Evolutionary conservation across 352 stramenopile genomes (phyloP), one percentile per base, ranked within the genome.

Genomic region (Globisporangium paddicum): DNA sequence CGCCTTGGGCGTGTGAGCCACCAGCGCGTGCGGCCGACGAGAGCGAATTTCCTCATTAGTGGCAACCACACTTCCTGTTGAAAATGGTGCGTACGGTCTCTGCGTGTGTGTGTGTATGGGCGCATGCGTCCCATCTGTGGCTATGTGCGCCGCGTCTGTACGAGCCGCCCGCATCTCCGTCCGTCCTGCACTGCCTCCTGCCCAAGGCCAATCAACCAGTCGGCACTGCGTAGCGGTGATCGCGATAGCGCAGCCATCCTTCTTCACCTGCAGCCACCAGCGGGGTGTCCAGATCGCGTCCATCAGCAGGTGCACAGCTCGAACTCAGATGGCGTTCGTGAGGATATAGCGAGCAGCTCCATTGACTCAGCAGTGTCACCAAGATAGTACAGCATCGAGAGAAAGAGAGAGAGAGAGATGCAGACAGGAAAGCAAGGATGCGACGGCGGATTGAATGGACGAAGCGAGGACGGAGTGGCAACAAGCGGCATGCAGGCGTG

Each of bases 1-100:
- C 21, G 26, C 35, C 49, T 55, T 42, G 30, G 47, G 16, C 25
- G 26, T 19, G n/a, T n/a, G 40, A 60, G 41, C 54, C 44, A 60
- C 44, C 30, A 25, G 46, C 55, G 40, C n/a, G 55, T 30, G 47
- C 38, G 10, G 30, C 21, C 28, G 25, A 21, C 23, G 55, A 53
- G 41, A 61, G 55, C 41, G 45, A 61, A 61, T 53, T 61, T 61
- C 42, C 60, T 67, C 60, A 67, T 67, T 67, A 49, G 53, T 67
- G 60, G 59, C 59, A 65, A 60, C 59, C 35, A 65, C 51, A 56
- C 59, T 63, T 60, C 59, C 51, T 60, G 50, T 60, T 65, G 50
- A 65, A 65, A 65, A 65, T 65, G 59, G 59, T 65, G 59, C 59
- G 59, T 65, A 30, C 26, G 23, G 50, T 21, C 21, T 21, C 28